phyloP scores from a whole-genome alignment of 2,329 filamentous ascomycete genomes.

The Apiospora malaysiana region DNA sequence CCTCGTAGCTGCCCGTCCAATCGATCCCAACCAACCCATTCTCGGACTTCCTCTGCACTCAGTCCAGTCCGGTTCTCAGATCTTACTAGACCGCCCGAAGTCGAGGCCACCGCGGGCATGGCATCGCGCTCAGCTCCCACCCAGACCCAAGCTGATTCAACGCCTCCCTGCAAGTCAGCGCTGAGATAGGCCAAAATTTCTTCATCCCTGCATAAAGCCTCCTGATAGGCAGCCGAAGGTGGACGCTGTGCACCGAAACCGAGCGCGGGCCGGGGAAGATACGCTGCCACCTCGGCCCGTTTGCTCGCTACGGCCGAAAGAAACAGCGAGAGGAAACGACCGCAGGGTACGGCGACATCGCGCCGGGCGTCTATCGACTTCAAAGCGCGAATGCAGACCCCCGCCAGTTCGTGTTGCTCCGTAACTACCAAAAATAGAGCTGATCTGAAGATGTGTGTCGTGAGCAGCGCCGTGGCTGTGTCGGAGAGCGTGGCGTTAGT shows the following conservation, averaged over 20 bases:
- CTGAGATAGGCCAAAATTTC: conserved; percentile 88
- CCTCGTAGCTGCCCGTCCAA: conserved; percentile 68
- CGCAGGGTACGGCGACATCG: conserved; percentile 78
- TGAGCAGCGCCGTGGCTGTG: conserved; percentile 75
- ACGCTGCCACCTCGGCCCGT: conserved; percentile 50
- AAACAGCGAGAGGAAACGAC: conserved; percentile 84
- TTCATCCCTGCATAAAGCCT: conserved; percentile 68
- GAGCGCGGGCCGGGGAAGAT: conserved; percentile 36
- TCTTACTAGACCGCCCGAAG: conserved; percentile 49
- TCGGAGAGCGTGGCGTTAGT: conserved; percentile 65
- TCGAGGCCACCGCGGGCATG: conserved; percentile 34
- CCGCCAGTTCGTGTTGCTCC: conserved; percentile 74
- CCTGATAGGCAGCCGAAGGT: conserved; percentile 36
- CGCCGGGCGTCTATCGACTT: conserved; percentile 73
- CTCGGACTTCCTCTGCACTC: conserved; percentile 61
- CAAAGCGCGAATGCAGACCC: conserved; percentile 74
- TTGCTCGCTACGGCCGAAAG: conserved; percentile 67
- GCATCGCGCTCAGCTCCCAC: conserved; percentile 60
- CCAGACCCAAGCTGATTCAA: conserved; percentile 86
- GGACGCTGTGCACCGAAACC: conserved; percentile 34
- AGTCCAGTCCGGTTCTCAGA: conserved; percentile 57
- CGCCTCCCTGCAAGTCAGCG: conserved; percentile 82
- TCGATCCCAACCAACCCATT: conserved; percentile 83
- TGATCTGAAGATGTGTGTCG: conserved; percentile 87
- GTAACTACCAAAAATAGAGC: conserved; percentile 79